phyloP scores from a whole-genome alignment of 768 basidiomycete genomes.

The Tremella mesenterica region DNA sequence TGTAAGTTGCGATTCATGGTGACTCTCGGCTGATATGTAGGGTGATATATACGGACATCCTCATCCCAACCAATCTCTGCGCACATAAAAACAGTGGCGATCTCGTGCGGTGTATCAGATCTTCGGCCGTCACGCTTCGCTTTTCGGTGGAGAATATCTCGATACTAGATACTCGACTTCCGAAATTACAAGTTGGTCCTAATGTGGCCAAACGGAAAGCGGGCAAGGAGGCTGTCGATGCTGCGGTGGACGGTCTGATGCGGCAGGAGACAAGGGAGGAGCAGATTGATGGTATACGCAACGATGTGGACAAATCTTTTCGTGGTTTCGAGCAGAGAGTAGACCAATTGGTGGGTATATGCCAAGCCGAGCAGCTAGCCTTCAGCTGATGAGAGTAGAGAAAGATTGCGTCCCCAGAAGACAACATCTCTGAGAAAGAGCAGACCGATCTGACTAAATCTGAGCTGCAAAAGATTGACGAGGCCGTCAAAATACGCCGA shows the following conservation, averaged over 20 bases:
- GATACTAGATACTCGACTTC: constrained; percentile 27
- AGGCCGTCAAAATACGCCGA: no score
- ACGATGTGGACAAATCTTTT: constrained; percentile 9
- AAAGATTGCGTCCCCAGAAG: no score
- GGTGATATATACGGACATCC: constrained; percentile 14
- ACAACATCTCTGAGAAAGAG: no score
- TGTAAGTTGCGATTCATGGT: constrained; percentile 13
- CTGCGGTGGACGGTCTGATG: constrained; percentile 12
- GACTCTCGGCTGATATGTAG: background rate
- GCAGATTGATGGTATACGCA: background rate
- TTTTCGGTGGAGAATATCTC: background rate
- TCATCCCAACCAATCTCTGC: constrained; percentile 14
- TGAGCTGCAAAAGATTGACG: no score
- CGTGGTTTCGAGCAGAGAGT: constrained; percentile 2
- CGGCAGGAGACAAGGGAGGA: background rate
- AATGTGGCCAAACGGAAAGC: constrained; percentile 30
- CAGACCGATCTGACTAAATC: no score
- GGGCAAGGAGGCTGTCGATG: constrained; percentile 14
- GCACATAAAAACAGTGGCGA: constrained; percentile 13
- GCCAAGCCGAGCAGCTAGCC: no score
- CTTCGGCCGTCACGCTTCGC: background rate
- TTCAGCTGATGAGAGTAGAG: no score
- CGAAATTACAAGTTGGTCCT: constrained; percentile 37
- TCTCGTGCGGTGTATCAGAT: background rate
- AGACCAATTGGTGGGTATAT: constrained; percentile 5